These are phyloP conservation scores for Schizosaccharomyces octosporus DNA, from an alignment of 805 yeast species.

Conservation along the genomic window DNA sequence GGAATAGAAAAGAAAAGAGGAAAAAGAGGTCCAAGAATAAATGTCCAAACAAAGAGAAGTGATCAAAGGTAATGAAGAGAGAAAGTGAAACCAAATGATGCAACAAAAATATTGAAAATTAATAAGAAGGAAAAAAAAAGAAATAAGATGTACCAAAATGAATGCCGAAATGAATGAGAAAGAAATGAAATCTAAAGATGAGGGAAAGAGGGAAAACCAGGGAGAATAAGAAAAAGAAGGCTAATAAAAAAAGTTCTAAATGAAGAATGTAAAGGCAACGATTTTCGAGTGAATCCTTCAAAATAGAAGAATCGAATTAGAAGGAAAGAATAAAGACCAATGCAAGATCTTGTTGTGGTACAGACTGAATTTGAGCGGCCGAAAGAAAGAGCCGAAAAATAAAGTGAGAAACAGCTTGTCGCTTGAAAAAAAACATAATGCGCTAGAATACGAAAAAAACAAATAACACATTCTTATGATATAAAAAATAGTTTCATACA, in stretches of 20 bases:
- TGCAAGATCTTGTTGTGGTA: too few species aligned
- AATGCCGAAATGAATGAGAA: neutral
- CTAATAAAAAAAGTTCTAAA: neutral
- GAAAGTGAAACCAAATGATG: neutral
- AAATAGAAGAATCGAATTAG: too few species aligned
- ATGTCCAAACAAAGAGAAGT: neutral
- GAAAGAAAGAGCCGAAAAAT: too few species aligned
- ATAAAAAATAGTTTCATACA: too few species aligned
- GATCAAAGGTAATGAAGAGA: neutral
- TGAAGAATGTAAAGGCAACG: neutral
- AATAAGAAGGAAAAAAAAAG: neutral
- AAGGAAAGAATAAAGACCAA: too few species aligned
- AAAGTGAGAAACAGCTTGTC: too few species aligned
- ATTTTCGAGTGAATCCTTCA: too few species aligned
- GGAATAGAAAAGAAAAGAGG: neutral
- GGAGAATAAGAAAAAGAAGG: neutral
- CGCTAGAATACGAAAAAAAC: too few species aligned
- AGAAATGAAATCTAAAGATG: neutral
- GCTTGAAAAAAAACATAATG: too few species aligned
- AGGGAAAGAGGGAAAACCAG: neutral
- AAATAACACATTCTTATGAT: too few species aligned
- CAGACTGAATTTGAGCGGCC: too few species aligned
- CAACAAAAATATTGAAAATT: neutral
- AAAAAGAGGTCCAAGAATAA: neutral
- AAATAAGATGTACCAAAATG: neutral